A percentile compares a stretch with the other conserved stretches of the same genome.
These are phyloP conservation scores for Quercus glauca DNA, from an alignment of 306 rosid species.

Conservation along the genomic window DNA sequence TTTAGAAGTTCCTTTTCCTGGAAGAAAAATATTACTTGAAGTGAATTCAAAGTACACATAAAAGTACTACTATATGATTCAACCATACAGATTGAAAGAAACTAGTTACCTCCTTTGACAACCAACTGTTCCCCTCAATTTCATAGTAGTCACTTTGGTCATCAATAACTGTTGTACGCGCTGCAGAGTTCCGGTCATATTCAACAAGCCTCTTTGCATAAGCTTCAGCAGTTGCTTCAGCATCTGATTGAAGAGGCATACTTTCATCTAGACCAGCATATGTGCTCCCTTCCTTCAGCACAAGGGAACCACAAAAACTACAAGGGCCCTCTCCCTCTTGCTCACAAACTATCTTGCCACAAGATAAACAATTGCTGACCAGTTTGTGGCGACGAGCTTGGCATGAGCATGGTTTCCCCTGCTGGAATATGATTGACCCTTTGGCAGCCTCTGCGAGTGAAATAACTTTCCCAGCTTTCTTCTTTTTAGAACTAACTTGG, in stretches of 20 bases:
- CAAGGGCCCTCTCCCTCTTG: conserved; percentile 99
- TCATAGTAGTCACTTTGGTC: conserved; percentile 98
- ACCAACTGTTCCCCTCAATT: conserved; percentile 93
- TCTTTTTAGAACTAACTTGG: conserved; percentile 70
- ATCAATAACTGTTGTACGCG: conserved; percentile 91
- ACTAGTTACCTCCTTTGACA: conserved; percentile 70
- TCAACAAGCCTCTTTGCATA: conserved; percentile 91
- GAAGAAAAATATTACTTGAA: conserved; percentile 10
- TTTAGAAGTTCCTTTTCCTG: conserved; percentile 84
- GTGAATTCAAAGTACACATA: neutral
- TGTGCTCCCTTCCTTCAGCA: conserved; percentile 77
- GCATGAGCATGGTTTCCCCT: conserved; percentile 85
- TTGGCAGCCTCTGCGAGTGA: conserved; percentile 91
- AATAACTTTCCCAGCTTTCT: conserved; percentile 73
- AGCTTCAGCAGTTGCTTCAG: conserved; percentile 88
- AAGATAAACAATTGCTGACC: conserved; percentile 84
- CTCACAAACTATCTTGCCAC: conserved; percentile 95
- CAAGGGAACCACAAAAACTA: conserved; percentile 81
- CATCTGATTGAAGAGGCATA: conserved; percentile 57
- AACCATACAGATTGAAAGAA: conserved; percentile 7
- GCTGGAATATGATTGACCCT: conserved; percentile 86
- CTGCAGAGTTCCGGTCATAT: conserved; percentile 87
- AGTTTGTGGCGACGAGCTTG: conserved; percentile 81
- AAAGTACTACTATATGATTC: neutral
- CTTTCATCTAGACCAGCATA: conserved; percentile 89